Percentiles rank a stretch among this genome's conserved stretches.
Evolutionary conservation across 1,139 yeast genomes (phyloP).

Genomic region (Kodamaea fungicola): DNA sequence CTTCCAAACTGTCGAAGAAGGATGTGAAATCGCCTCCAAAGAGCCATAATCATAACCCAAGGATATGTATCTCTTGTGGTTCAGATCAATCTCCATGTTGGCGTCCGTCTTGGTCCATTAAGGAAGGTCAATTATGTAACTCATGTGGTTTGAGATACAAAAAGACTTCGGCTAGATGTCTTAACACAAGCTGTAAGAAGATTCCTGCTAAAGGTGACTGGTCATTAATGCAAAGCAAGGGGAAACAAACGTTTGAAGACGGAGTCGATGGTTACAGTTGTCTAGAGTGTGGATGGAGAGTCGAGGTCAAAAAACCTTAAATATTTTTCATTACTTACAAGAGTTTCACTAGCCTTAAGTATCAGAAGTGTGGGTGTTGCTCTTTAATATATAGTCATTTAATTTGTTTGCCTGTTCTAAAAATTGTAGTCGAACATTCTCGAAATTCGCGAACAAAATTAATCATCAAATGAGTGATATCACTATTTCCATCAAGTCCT

Average conservation of each 20-base stretch:
- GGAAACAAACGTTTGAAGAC: slow-evolving; percentile 43
- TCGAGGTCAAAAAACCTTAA: slow-evolving; percentile 31
- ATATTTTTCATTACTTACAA: too few relatives aligned
- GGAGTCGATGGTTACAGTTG: slow-evolving; percentile 53
- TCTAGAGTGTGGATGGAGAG: slow-evolving; percentile 60
- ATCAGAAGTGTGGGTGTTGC: background rate
- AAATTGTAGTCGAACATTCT: too few relatives aligned
- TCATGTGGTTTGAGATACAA: slow-evolving; percentile 94
- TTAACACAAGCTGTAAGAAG: slow-evolving; percentile 69
- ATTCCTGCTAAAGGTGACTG: slow-evolving; percentile 97
- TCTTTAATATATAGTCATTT: background rate
- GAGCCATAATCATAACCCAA: slow-evolving; percentile 27
- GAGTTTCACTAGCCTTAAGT: too few relatives aligned
- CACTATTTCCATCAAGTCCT: slow-evolving; percentile 43
- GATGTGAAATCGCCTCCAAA: slow-evolving; percentile 39
- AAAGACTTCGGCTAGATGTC: slow-evolving; percentile 89
- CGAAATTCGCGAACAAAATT: background rate
- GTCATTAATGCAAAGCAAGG: slow-evolving; percentile 78
- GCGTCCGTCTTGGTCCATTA: slow-evolving; percentile 94
- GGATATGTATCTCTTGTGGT: slow-evolving; percentile 87
- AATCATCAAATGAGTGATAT: slow-evolving; percentile 15
- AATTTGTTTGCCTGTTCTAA: background rate
- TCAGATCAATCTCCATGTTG: slow-evolving; percentile 94
- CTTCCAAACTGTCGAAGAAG: slow-evolving; percentile 22
- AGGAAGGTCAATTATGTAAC: slow-evolving; percentile 91